Evolutionary conservation across 2,329 filamentous ascomycete species (phyloP).

Genomic region (Trichophaea hybrida): DNA sequence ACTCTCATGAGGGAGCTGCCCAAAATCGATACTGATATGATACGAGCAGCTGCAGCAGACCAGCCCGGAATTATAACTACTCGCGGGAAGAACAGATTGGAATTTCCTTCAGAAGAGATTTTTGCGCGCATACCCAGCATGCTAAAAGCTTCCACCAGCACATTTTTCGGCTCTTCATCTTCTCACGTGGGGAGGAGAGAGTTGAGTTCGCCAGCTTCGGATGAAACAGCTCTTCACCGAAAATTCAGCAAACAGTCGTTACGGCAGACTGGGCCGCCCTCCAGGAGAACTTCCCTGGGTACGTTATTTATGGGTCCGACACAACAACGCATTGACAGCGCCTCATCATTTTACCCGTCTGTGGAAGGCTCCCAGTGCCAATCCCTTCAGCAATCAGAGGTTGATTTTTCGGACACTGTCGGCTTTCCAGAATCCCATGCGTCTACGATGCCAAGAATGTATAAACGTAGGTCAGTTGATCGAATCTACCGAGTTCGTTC

Average conservation of each 20-base stretch:
- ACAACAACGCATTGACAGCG: constrained; percentile 11
- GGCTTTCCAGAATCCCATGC: not conserved
- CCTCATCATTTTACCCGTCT: constrained; percentile 19
- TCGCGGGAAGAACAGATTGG: not conserved
- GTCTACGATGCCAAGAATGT: not conserved
- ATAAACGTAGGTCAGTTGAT: not conserved
- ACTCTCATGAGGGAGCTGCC: not conserved
- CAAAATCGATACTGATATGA: not conserved
- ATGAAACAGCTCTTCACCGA: not conserved
- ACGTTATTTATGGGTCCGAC: constrained; percentile 1
- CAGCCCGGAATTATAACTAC: not conserved
- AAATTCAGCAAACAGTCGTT: constrained; percentile 5
- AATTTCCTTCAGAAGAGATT: constrained; percentile 2
- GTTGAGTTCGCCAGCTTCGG: not conserved
- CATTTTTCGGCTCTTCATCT: constrained; percentile 17
- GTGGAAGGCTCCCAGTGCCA: constrained; percentile 12
- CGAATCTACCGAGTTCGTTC: not conserved
- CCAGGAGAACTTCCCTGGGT: constrained; percentile 3
- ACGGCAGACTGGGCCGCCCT: constrained; percentile 1
- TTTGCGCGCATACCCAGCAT: constrained; percentile 17
- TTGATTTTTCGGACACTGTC: not conserved
- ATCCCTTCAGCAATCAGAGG: constrained; percentile 8
- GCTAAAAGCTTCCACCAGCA: constrained; percentile 19
- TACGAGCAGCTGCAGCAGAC: not conserved
- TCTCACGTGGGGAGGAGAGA: constrained; percentile 3